Evolutionary conservation across 352 stramenopile genomes (phyloP), one percentile per base, ranked within the genome.

Genomic region (Phytopythium kandeliae): DNA sequence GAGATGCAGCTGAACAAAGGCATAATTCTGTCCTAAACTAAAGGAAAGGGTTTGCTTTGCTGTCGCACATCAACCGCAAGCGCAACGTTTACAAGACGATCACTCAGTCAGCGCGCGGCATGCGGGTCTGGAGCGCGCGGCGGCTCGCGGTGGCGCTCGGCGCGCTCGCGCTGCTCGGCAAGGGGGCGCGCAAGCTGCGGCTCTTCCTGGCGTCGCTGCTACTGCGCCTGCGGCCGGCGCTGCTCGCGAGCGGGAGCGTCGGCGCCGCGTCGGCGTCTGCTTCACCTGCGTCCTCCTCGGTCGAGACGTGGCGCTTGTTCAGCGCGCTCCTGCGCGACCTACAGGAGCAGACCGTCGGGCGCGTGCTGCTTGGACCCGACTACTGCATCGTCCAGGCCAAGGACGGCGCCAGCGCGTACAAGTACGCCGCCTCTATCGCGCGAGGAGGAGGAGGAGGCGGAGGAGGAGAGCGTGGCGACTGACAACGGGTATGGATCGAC

Each of bases 321-420:
- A 92, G 81, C 51, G 45, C 33, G n/a, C 83, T 92, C 46, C 58
- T 92, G 8, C 22, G 54, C 15, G 78, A 92, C 52, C 51, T 88
- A 25, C 55, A 36, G 4, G 60, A 62, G 5, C 51, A 78, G 25
- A 67, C 69, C 19, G 63, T 92, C 9, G 58, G 42, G n/a, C 84
- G 84, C 58, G 81, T 92, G 54, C 67, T 86, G 42, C 55, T 92
- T 2, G 77, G 72, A 0, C 62, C 62, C 3, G 65, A 88, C 19
- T 67, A 85, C 55, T 80, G 72, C 26, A 33, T 86, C 50, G 78
- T 90, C 10, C 59, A 81, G 31, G 63, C 61, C 36, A 74, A 77
- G 42, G 53, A 86, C 21, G 51, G 62, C 19, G 41, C 45, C 0
- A 56, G 72, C 0, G 65, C 48, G 3, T 92, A 86, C 70, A 87